Percentiles rank a stretch among this genome's conserved stretches.
phyloP scores from a whole-genome alignment of 805 yeast genomes.

The Cyberlindnera japonica region DNA sequence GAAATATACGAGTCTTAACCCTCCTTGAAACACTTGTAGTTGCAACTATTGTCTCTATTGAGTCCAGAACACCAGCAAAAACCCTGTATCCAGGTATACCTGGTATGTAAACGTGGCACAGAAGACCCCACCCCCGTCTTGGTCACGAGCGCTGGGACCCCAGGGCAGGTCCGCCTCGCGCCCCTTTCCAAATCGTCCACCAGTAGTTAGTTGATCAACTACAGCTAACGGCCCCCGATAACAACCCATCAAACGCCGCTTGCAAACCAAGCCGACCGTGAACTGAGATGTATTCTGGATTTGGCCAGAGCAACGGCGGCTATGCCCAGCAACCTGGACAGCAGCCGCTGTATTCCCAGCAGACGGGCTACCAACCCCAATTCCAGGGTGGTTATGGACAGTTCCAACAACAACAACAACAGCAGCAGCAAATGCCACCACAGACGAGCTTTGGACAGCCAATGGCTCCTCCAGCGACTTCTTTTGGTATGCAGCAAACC shows the following conservation, averaged over 20 bases:
- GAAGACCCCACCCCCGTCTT: too few relatives aligned
- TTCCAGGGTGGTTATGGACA: constrained; percentile 6
- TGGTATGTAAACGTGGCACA: too few relatives aligned
- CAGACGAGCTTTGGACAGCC: constrained; percentile 19
- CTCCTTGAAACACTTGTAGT: too few relatives aligned
- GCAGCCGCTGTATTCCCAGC: constrained; percentile 18
- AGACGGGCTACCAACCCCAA: constrained; percentile 17
- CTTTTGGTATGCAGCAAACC: constrained; percentile 21
- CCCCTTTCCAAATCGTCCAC: too few relatives aligned
- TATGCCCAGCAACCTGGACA: constrained; percentile 6
- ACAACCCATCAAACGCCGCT: constrained; percentile 1
- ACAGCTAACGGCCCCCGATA: too few relatives aligned
- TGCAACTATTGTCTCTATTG: too few relatives aligned
- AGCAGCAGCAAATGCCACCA: constrained; percentile 18
- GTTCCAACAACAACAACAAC: constrained; percentile 1
- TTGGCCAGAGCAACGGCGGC: constrained; percentile 10
- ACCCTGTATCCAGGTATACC: too few relatives aligned
- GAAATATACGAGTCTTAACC: too few relatives aligned
- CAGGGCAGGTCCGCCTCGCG: too few relatives aligned
- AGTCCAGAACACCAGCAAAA: too few relatives aligned
- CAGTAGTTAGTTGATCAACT: too few relatives aligned
- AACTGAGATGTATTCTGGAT: constrained; percentile 12
- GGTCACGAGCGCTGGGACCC: too few relatives aligned
- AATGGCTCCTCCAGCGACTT: constrained; percentile 25
- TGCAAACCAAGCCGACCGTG: not conserved